These are phyloP conservation scores for Straminergon stramineum DNA, from an alignment of 225 moss, liverwort and hornwort genomes.

Conservation along the genomic window DNA sequence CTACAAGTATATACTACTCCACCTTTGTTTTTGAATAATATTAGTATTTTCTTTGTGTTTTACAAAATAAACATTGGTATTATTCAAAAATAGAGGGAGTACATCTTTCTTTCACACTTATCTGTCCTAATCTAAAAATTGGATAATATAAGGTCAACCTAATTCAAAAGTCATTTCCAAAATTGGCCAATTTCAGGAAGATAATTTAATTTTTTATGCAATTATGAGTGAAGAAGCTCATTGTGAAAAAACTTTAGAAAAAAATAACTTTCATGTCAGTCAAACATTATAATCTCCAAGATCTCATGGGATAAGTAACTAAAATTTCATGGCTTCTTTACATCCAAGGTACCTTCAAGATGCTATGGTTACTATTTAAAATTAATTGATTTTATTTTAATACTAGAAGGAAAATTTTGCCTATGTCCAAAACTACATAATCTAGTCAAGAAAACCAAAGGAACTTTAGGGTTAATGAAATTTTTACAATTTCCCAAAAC, in stretches of 20 bases:
- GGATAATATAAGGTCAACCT: neutral
- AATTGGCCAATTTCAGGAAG: neutral
- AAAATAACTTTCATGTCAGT: neutral
- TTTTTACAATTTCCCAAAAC: too few species aligned
- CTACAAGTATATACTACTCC: neutral
- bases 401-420: accelerated
- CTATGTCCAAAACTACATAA: neutral
- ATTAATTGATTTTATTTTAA: neutral
- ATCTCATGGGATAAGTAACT: neutral
- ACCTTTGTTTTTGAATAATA: too few species aligned
- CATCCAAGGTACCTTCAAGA: neutral
- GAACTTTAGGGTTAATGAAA: too few species aligned
- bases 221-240: neutral
- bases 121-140: neutral
- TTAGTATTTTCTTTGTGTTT: too few species aligned
- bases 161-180: neutral
- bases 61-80: too few species aligned
- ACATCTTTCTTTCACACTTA: neutral
- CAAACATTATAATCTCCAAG: neutral
- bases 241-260: neutral
- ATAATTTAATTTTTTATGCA: neutral
- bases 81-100: too few species aligned
- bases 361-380: neutral
- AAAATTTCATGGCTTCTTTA: neutral
- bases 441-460: neutral